Evolutionary conservation across 2,329 filamentous ascomycete genomes (phyloP).

Genomic region (Elsinoe batatas): DNA sequence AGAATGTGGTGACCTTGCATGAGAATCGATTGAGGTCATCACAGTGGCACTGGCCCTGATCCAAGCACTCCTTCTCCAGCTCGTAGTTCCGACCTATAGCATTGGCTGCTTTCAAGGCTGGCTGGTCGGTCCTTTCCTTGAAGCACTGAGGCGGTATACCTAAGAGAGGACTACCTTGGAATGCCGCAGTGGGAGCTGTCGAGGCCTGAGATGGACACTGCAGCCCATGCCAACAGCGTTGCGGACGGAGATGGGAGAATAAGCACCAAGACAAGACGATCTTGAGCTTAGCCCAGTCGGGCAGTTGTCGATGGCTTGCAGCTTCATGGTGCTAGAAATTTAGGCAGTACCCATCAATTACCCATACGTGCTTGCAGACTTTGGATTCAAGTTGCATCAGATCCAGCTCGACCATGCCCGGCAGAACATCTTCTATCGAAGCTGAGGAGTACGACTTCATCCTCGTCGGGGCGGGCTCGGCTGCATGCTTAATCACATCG

Average conservation of each 20-base stretch:
- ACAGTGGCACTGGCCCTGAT: not conserved
- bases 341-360: no score
- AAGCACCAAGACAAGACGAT: no score
- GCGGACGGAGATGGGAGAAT: no score
- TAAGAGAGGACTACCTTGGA: no score
- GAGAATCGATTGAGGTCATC: not conserved
- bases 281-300: no score
- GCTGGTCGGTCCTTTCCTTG: not conserved
- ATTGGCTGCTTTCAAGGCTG: not conserved
- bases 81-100: not conserved
- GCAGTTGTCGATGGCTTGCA: no score
- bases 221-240: no score
- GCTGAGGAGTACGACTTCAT: slow-evolving; percentile 61
- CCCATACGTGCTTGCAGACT: no score
- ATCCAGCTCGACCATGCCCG: not conserved
- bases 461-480: slow-evolving; percentile 75
- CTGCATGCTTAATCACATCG: slow-evolving; percentile 73
- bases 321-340: no score
- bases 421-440: not conserved
- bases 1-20: not conserved
- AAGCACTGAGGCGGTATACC: not conserved
- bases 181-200: no score
- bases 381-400: no score
- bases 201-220: no score
- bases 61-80: not conserved